Percentiles rank a stretch among this genome's conserved stretches.
These are phyloP conservation scores for Trametes coccinea DNA, from an alignment of 768 basidiomycete genomes.

Conservation along the genomic window DNA sequence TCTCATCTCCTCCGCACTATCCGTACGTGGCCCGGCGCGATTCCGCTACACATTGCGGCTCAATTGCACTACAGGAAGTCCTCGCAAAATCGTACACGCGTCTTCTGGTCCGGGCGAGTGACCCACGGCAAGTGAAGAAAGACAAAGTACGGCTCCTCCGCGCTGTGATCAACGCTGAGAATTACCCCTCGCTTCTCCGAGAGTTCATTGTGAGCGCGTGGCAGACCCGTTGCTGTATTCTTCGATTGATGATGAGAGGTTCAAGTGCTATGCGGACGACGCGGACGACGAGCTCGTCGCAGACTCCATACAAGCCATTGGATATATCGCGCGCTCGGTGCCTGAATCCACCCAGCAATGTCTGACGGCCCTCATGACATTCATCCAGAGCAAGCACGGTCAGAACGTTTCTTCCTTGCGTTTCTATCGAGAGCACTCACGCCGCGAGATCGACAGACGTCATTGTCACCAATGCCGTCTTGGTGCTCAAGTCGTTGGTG, in stretches of 20 bases:
- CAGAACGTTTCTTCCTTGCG: neutral
- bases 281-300: slow-evolving; percentile 68
- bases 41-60: neutral
- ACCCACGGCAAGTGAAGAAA: slow-evolving; percentile 64
- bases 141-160: slow-evolving; percentile 76
- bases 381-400: slow-evolving; percentile 79
- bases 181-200: slow-evolving; percentile 66
- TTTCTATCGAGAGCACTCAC: neutral
- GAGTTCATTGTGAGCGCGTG: slow-evolving; percentile 74
- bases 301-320: slow-evolving; percentile 77
- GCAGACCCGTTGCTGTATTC: no score
- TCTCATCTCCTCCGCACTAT: slow-evolving; percentile 59
- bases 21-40: slow-evolving; percentile 49
- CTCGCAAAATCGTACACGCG: slow-evolving; percentile 62
- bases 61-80: slow-evolving; percentile 47
- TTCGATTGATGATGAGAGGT: neutral
- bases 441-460: slow-evolving; percentile 48
- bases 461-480: slow-evolving; percentile 76
- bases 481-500: slow-evolving; percentile 84
- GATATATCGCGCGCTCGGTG: slow-evolving; percentile 66
- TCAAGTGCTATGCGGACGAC: slow-evolving; percentile 84
- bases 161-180: slow-evolving; percentile 64
- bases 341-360: slow-evolving; percentile 73
- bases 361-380: slow-evolving; percentile 69
- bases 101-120: slow-evolving; percentile 71